Base-by-base conservation (phyloP, 2,329 filamentous ascomycete genomes). In the Apiospora pterosperma region DNA sequence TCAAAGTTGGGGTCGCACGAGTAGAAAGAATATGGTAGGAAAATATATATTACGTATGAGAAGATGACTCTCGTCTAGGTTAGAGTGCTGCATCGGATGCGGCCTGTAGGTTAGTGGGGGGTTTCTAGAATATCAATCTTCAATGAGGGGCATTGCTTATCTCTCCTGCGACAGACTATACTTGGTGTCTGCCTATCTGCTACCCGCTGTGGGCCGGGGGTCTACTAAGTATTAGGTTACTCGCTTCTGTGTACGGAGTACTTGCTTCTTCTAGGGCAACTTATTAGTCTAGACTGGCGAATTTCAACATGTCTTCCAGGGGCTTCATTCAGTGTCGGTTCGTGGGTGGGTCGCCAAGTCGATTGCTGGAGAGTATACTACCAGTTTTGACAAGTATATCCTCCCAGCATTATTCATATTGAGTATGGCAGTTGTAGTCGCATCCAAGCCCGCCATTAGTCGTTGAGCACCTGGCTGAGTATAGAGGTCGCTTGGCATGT, bases 111-210 rank as follows among this genome's bases (percentile, higher is more conserved):
- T 34, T 55, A 55, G 48, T 55, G 48, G 48, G 48, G n/a, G 48
- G 48, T 55, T 31, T 34, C 28, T 55, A 55, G 48, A 34, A 55
- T 55, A 28, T 34, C 48, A 55, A 55, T 28, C 31, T 55, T 31
- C 25, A n/a, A 55, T 55, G 48, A 55, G 48, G 48, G 48, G 48
- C 48, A 55, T 34, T n/a, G 48, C 48, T 55, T 55, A 55, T 55
- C 48, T 34, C 4, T 8, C 8, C 48, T 52, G 48, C 48, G 48
- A 55, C 48, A 34, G 48, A 55, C 48, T n/a, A 34, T 34, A 31
- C 48, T n/a, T n/a, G 28, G 16, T 55, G n/a, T n/a, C n/a, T n/a
- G n/a, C n/a, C n/a, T 28, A 34, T 55, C 25, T 34, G 28, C 48
- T 34, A 21, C 48, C 48, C 16, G 48, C 48, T 34, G 48, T 55